Base-by-base conservation (phyloP, 352 stramenopile species). In the Pythium plurisporium region DNA sequence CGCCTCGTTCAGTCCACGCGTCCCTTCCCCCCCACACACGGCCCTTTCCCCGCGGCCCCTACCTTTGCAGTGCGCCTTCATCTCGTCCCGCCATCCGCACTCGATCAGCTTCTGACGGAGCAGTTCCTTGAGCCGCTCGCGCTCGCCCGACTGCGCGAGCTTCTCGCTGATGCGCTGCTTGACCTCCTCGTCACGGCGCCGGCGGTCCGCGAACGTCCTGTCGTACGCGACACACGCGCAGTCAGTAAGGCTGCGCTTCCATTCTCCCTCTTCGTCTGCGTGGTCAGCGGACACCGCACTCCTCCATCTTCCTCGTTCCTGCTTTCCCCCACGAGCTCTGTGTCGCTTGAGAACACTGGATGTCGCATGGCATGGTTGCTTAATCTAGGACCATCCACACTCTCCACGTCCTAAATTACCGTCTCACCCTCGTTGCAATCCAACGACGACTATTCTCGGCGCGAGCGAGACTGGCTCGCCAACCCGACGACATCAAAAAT, bases 21-120 rank as follows among this genome's bases (percentile, higher is more conserved):
- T n/a, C 25, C 20, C 17, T 34, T 14, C 27, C 22, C 51, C 19
- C 22, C 12, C 41, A 29, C 14, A 38, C 15, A 15, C 9, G 33
- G 15, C 15, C 33, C 33, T 44, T 44, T 44, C 19, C 37, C 37
- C n/a, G 6, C 37, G 7, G 14, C n/a, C 5, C 8, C 15, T 26
- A 86, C 86, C 86, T 88, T 93, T 94, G 72, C 86, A 95, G 52
- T 90, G 71, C 40, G 78, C 59, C 62, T 96, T 96, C 70, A 98
- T 91, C 59, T 96, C 87, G 58, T 97, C 89, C 20, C 86, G 72
- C 91, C 91, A 98, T 46, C 92, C 93, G 25, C 48, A 55, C 23
- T 55, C 48, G 34, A 65, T 61, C 34, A 66, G 51, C 31, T 61
- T 60, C 37, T 66, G 59, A 33, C 59, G 59, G 29, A 66, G 31